Evolutionary conservation across 106 monocot species (phyloP), one percentile per base, ranked within the genome.

Genomic region (Triglochin maritima): DNA sequence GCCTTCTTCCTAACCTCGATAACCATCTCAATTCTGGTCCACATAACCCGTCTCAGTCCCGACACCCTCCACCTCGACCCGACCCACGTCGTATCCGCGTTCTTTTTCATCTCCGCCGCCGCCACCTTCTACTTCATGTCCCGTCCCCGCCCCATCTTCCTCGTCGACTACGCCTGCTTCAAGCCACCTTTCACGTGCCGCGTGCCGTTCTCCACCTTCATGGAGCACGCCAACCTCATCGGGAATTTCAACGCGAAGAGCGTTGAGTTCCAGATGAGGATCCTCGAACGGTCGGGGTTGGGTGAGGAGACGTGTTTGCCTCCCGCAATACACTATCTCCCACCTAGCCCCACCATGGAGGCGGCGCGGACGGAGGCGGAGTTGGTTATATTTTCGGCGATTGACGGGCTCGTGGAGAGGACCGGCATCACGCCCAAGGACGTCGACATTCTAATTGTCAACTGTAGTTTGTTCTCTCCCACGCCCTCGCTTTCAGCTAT

Each of bases 381-480:
- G 76, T 50, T 62, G 7, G 76, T 76, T 15, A 68, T 76, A 41
- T 76, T 76, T 62, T 68, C 69, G 8, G 61, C 76, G 41, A 51
- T 76, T 14, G 69, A 76, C 13, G 68, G 47, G 0, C 76, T 76
- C 52, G 50, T 69, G 7, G 5, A 16, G 11, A 14, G 62, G 44
- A 76, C 76, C 4, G 63, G 64, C 29, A 53, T 46, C 53, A 63
- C 45, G n/a, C 5, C 3, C 56, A 70, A 65, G 57, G 77, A 77
- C 76, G 56, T 76, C 13, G 69, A 76, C 77, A 71, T 77, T 47
- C 64, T 77, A 53, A 57, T 77, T 57, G 77, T 77, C 41, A 77
- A 77, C 69, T 77, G 77, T 64, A 77, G 77, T 62, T 70, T 77
- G 41, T 77, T 77, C 77, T 70, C 69, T 14, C 77, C 77, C 10